Base-by-base conservation (phyloP, 176 grass and related monocot species). In the Oryza meridionalis region DNA sequence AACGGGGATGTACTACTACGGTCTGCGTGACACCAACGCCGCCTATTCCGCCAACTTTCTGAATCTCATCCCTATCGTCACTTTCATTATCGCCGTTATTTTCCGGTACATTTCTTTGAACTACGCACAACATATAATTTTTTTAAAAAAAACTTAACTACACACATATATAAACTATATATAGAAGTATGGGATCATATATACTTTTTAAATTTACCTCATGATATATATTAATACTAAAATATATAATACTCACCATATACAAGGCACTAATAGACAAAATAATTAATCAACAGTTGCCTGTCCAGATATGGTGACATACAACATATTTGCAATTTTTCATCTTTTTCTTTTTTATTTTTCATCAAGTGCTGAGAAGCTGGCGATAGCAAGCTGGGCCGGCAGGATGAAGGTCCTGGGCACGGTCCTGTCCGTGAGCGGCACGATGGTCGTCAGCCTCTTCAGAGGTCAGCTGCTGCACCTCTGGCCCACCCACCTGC, bases 61-160 rank as follows among this genome's bases (percentile, higher is more conserved):
- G 12, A 93, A 93, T 51, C 61, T 93, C 10, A 82, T 88, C 51
- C 91, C 91, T 9, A 22, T 81, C 1, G 67, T 88, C 21, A 90
- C 91, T 78, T 93, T 85, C 55, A 3, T 77, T 12, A 78, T 93
- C 1, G 88, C 91, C 7, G n/a, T 76, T 25, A 16, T 83, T 4
- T 53, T 88, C 51, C 24, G 88, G 88, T 89, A 50, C 9, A 26
- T 11, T 13, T 11, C 14, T 43, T 65, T 40, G 11, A 38, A 40
- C 21, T 38, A 27, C 19, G 17, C 7, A 10, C 16, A 10, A 31
- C 11, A 5, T 35, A 0, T 35, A 35, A 6, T 37, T 37, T 37
- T 1, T 37, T 0, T 35, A 5, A 37, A 37, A 37, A 35, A 37
- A 37, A 37, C 35, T 37, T 37, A 37, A 37, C 35, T 0, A 35